These are phyloP conservation scores for Ustilago esculenta DNA, from an alignment of 1,284 basidiomycete species.

Conservation along the genomic window DNA sequence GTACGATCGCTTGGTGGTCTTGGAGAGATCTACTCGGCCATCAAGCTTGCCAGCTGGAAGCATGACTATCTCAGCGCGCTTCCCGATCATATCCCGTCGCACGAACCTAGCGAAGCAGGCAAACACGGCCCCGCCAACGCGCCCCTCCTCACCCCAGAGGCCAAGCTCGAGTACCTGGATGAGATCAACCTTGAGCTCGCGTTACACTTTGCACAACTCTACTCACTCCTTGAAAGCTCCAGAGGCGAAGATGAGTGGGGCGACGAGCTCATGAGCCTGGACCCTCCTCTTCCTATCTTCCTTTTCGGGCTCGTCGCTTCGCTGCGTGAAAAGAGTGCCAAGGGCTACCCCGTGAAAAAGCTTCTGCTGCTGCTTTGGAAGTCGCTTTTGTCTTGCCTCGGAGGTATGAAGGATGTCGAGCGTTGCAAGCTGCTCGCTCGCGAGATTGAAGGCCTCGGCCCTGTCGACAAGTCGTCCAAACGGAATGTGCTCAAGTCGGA, in stretches of 20 bases:
- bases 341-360: slow-evolving; percentile 73
- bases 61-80: slow-evolving; percentile 73
- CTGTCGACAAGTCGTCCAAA: slow-evolving; percentile 37
- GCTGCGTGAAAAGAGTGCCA: slow-evolving; percentile 90
- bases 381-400: slow-evolving; percentile 87
- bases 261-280: slow-evolving; percentile 72
- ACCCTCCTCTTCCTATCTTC: slow-evolving; percentile 91
- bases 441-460: slow-evolving; percentile 74
- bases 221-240: slow-evolving; percentile 63
- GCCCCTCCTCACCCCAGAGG: slow-evolving; percentile 59
- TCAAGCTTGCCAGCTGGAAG: slow-evolving; percentile 88
- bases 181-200: slow-evolving; percentile 66
- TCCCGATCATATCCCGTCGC: slow-evolving; percentile 58
- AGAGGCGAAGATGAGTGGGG: slow-evolving; percentile 60
- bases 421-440: slow-evolving; percentile 86
- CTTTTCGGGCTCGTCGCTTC: slow-evolving; percentile 88
- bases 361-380: slow-evolving; percentile 97
- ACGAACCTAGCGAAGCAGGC: slow-evolving; percentile 27
- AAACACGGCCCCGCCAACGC: slow-evolving; percentile 37
- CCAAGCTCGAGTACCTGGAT: slow-evolving; percentile 63
- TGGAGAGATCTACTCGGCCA: slow-evolving; percentile 81
- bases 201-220: slow-evolving; percentile 65
- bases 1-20: slow-evolving; percentile 86
- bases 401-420: slow-evolving; percentile 85
- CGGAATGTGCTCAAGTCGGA: slow-evolving; percentile 53